These are phyloP conservation scores for Paecilomyces sp. DNA, from an alignment of 2,329 filamentous ascomycete genomes.

Conservation along the genomic window DNA sequence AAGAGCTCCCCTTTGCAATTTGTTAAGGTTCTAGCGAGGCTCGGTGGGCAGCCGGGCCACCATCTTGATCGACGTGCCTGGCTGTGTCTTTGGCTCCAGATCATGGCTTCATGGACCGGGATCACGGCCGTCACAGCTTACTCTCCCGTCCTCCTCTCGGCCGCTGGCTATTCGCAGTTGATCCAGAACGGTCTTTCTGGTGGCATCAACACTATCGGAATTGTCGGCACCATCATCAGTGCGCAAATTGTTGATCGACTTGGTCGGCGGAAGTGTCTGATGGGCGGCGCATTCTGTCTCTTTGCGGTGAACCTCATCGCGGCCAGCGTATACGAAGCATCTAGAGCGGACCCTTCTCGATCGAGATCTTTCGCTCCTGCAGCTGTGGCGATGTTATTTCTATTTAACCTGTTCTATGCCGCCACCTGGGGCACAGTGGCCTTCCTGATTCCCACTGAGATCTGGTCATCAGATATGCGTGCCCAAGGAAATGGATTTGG, in stretches of 20 bases:
- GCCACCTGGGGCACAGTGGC: slow-evolving; percentile 46
- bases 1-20: slow-evolving; percentile 32
- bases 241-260: slow-evolving; percentile 46
- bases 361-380: slow-evolving; percentile 32
- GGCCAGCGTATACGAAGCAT: slow-evolving; percentile 37
- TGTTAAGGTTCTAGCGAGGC: slow-evolving; percentile 29
- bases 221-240: slow-evolving; percentile 45
- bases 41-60: slow-evolving; percentile 18
- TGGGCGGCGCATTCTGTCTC: slow-evolving; percentile 31
- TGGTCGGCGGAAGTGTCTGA: slow-evolving; percentile 37
- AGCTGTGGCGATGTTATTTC: slow-evolving; percentile 43
- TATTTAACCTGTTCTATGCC: slow-evolving; percentile 38
- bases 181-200: slow-evolving; percentile 43
- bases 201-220: slow-evolving; percentile 46
- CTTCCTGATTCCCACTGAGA: slow-evolving; percentile 48
- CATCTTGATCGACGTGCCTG: slow-evolving; percentile 35
- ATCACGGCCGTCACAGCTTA: slow-evolving; percentile 36
- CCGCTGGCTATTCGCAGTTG: slow-evolving; percentile 27
- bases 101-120: slow-evolving; percentile 40
- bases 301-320: slow-evolving; percentile 39
- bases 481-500: slow-evolving; percentile 55
- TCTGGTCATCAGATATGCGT: slow-evolving; percentile 50
- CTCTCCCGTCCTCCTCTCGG: slow-evolving; percentile 19
- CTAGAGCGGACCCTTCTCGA: slow-evolving; percentile 22
- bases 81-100: slow-evolving; percentile 39